These are phyloP conservation scores for Lophium mytilinum DNA, from an alignment of 495 filamentous ascomycete genomes.

Conservation along the genomic window DNA sequence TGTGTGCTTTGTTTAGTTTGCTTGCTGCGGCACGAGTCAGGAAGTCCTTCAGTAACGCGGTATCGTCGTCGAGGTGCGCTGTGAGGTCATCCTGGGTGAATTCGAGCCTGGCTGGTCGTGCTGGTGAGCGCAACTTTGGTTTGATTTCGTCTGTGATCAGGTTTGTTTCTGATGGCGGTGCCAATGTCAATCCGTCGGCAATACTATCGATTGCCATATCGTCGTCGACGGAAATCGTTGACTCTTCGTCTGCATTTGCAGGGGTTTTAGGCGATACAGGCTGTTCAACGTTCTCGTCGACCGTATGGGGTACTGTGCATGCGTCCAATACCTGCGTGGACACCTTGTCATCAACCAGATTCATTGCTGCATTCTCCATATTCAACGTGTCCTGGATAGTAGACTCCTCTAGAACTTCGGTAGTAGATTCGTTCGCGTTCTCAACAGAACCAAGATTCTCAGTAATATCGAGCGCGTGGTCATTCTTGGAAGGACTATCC, in stretches of 20 bases:
- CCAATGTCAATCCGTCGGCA: conserved; percentile 17
- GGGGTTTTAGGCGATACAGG: too few relatives aligned
- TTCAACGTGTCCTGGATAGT: not conserved
- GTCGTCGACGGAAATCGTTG: not conserved
- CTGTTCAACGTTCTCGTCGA: too few relatives aligned
- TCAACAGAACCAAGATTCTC: not conserved
- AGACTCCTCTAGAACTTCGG: not conserved
- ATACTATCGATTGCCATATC: conserved; percentile 6
- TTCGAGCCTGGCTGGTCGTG: conserved; percentile 1
- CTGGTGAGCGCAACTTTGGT: conserved; percentile 6
- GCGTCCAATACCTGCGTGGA: too few relatives aligned
- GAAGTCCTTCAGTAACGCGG: conserved; percentile 53
- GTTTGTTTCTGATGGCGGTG: not conserved
- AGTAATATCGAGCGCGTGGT: not conserved
- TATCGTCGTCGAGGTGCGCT: conserved; percentile 43
- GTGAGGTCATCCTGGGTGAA: conserved; percentile 8
- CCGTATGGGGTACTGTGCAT: too few relatives aligned
- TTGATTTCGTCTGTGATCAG: not conserved
- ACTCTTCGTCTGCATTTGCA: too few relatives aligned
- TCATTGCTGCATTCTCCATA: too few relatives aligned
- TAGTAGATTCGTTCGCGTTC: not conserved
- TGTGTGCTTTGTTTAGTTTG: conserved; percentile 44
- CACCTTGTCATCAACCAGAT: too few relatives aligned
- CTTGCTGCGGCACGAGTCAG: conserved; percentile 52
- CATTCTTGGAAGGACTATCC: not conserved